Conservation (phyloP, 73 alveolate species). For the Tetrahymena borealis region DNA sequence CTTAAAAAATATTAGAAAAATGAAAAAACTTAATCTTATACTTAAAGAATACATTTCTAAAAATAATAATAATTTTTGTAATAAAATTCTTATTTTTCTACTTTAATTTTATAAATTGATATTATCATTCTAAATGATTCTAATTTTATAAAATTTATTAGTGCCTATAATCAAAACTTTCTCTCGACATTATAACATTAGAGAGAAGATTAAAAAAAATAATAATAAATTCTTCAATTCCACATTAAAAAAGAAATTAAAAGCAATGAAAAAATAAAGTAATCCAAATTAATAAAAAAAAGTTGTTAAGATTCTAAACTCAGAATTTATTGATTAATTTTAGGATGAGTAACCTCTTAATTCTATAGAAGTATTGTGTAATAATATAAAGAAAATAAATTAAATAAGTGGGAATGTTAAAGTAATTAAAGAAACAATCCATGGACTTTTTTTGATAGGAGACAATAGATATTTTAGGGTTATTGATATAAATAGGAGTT, state of each 20-base stretch:
- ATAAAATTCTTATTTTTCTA: background rate
- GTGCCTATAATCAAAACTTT: too few species aligned
- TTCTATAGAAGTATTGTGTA: background rate
- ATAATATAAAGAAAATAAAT: background rate
- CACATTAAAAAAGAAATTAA: background rate
- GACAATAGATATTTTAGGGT: background rate
- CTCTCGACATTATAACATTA: background rate
- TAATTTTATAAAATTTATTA: too few species aligned
- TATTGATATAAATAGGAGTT: background rate
- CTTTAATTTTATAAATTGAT: too few species aligned
- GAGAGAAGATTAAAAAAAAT: background rate
- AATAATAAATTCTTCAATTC: background rate
- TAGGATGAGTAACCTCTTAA: background rate
- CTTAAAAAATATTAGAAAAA: too few species aligned
- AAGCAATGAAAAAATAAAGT: background rate
- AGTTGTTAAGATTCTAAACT: background rate
- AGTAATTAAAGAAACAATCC: background rate
- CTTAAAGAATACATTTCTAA: too few species aligned
- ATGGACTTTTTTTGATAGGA: background rate
- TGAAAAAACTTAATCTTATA: too few species aligned
- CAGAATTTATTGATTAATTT: background rate
- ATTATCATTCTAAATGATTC: too few species aligned
- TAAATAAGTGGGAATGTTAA: background rate
- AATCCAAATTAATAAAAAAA: background rate
- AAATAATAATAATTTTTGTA: too few species aligned